Evolutionary conservation across 2,329 filamentous ascomycete genomes (phyloP).

Genomic region (Aurifilum marmelostoma): DNA sequence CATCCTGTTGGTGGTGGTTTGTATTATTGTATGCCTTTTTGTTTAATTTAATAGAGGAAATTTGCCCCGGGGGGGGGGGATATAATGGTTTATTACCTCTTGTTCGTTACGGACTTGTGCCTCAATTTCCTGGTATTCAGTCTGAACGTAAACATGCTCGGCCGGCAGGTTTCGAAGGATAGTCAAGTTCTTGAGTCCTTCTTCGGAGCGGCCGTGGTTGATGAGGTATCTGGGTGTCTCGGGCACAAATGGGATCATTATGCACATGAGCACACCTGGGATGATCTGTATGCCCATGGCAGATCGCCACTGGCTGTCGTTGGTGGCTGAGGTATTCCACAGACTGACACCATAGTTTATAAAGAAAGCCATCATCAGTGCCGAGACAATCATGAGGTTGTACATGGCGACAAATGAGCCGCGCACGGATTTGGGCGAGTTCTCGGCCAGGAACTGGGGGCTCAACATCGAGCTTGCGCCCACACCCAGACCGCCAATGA

Average conservation of each 20-base stretch:
- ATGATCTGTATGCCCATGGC: slow-evolving; percentile 44
- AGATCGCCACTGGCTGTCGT: slow-evolving; percentile 41
- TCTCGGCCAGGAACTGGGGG: slow-evolving; percentile 46
- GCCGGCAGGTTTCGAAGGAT: slow-evolving; percentile 43
- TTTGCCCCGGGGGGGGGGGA: too few species aligned
- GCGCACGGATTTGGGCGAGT: slow-evolving; percentile 44
- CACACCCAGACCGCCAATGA: slow-evolving; percentile 42
- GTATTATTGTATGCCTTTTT: too few species aligned
- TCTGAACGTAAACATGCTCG: slow-evolving; percentile 43
- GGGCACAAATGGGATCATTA: slow-evolving; percentile 39
- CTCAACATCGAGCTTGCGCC: slow-evolving; percentile 43
- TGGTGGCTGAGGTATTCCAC: slow-evolving; percentile 12
- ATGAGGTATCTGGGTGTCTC: slow-evolving; percentile 43
- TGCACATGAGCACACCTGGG: slow-evolving; percentile 41
- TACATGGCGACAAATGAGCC: slow-evolving; percentile 46
- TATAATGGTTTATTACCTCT: too few species aligned
- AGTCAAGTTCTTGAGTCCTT: slow-evolving; percentile 42
- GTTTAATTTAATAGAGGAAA: too few species aligned
- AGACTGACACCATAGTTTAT: slow-evolving; percentile 35
- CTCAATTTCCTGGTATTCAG: slow-evolving; percentile 43
- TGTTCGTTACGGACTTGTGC: slow-evolving; percentile 40
- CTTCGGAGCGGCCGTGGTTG: slow-evolving; percentile 40
- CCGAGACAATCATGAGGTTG: slow-evolving; percentile 44
- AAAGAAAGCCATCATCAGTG: slow-evolving; percentile 35
- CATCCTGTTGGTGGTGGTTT: too few species aligned